phyloP scores from a whole-genome alignment of 305 asterid species.

The Fraxinus greggii region DNA sequence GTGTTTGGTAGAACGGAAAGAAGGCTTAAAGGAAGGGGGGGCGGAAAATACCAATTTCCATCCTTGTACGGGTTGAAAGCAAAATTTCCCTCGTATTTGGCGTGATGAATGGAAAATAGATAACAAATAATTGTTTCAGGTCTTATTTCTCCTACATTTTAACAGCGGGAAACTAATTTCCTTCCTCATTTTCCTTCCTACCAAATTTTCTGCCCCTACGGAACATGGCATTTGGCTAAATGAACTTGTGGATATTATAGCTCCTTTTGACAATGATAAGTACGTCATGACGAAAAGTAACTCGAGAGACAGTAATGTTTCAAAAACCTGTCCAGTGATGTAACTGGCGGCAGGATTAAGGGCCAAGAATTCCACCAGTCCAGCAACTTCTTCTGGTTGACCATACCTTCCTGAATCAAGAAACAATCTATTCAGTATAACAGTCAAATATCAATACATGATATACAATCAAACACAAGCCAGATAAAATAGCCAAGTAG shows the following conservation, averaged over 20 bases:
- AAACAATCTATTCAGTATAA: not conserved
- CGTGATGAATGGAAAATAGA: not conserved
- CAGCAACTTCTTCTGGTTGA: slow-evolving; percentile 93
- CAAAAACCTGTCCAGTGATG: slow-evolving; percentile 87
- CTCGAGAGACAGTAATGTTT: not conserved
- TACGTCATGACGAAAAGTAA: not conserved
- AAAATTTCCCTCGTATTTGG: too few relatives aligned
- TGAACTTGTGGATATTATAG: not conserved
- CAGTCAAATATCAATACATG: not conserved
- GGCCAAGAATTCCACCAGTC: slow-evolving; percentile 84
- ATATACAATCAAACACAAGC: not conserved
- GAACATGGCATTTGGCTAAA: not conserved
- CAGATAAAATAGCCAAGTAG: not conserved
- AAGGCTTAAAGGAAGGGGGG: not conserved
- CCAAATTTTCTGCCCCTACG: not conserved
- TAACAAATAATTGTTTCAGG: not conserved
- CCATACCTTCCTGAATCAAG: slow-evolving; percentile 77
- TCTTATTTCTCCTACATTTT: too few relatives aligned
- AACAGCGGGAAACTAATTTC: not conserved
- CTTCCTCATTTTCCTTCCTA: not conserved
- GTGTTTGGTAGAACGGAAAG: not conserved
- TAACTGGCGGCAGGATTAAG: slow-evolving; percentile 78
- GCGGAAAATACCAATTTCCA: not conserved
- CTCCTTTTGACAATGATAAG: not conserved
- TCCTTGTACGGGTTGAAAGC: not conserved